Conservation (phyloP, 2,329 filamentous ascomycete genomes). For the Knufia fluminis region DNA sequence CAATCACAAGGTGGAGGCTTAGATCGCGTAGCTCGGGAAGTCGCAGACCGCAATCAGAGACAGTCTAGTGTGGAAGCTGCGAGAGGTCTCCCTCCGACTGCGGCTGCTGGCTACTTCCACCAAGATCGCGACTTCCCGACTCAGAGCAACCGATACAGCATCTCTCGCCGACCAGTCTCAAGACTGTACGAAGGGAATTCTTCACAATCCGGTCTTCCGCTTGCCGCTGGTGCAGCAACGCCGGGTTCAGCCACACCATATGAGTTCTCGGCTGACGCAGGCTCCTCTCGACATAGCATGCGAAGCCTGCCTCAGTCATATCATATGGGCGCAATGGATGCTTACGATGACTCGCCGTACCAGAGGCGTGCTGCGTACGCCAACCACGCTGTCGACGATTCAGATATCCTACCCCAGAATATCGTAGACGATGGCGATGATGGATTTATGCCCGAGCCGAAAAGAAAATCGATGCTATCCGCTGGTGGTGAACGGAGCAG, state of each 20-base stretch:
- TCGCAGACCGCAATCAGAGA: conserved; percentile 10
- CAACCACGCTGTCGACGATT: conserved; percentile 42
- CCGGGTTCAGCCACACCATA: conserved; percentile 23
- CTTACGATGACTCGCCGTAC: conserved; percentile 58
- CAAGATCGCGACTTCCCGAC: conserved; percentile 1
- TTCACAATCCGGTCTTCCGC: conserved; percentile 18
- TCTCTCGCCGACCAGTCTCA: conserved; percentile 11
- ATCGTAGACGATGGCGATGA: conserved; percentile 87
- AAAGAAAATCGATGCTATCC: conserved; percentile 53
- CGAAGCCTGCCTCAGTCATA: conserved; percentile 42
- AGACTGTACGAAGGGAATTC: conserved; percentile 14
- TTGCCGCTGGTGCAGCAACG: conserved; percentile 21
- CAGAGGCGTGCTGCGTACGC: conserved; percentile 41
- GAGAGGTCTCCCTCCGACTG: conserved; percentile 8
- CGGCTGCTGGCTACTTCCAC: conserved; percentile 10
- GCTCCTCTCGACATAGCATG: conserved; percentile 33
- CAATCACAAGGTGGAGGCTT: conserved; percentile 12
- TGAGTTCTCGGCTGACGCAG: conserved; percentile 21
- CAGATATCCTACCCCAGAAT: conserved; percentile 55
- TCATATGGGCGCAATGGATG: conserved; percentile 30
- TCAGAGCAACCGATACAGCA: conserved; percentile 4
- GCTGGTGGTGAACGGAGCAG: conserved; percentile 39
- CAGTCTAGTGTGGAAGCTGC: conserved; percentile 13
- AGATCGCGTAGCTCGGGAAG: conserved; percentile 9
- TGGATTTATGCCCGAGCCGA: conserved; percentile 51